Evolutionary conservation across 2,329 filamentous ascomycete genomes (phyloP).

Genomic region (Elsinoe ampelina): DNA sequence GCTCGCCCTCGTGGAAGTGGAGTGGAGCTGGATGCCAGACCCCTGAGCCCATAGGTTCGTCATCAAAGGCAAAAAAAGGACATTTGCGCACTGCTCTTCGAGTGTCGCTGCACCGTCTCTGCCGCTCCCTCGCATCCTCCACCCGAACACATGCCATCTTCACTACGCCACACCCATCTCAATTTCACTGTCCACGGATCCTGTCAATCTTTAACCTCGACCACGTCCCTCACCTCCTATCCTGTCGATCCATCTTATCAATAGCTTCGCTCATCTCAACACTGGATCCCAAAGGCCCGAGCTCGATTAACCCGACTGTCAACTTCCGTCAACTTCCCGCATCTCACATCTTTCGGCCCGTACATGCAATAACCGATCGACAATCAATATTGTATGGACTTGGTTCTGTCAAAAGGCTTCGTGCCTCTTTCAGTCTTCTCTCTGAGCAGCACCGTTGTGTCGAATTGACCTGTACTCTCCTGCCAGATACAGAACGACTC

Average conservation of each 20-base stretch:
- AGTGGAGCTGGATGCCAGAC: not conserved
- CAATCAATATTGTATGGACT: conserved; percentile 13
- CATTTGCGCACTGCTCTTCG: not conserved
- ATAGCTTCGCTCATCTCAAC: conserved; percentile 3
- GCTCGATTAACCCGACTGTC: not conserved
- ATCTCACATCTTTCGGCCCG: not conserved
- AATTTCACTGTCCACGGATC: conserved; percentile 11
- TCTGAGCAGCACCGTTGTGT: conserved; percentile 6
- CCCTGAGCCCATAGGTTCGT: conserved; percentile 11
- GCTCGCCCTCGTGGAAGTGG: not conserved
- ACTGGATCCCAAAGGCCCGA: not conserved
- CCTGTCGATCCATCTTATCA: not conserved
- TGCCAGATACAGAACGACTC: conserved; percentile 5
- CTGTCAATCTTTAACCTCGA: not conserved
- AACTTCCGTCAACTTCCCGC: conserved; percentile 1
- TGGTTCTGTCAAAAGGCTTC: conserved; percentile 11
- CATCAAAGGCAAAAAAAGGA: conserved; percentile 11
- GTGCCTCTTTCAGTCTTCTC: conserved; percentile 7
- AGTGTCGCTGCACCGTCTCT: not conserved
- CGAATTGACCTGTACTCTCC: conserved; percentile 4
- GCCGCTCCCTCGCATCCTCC: conserved; percentile 10
- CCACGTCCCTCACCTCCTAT: conserved; percentile 4
- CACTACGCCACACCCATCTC: conserved; percentile 11
- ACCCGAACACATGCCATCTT: conserved; percentile 7
- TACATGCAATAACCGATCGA: conserved; percentile 3